Evolutionary conservation across 2,329 filamentous ascomycete species (phyloP).

Genomic region (Emergomyces africanus): DNA sequence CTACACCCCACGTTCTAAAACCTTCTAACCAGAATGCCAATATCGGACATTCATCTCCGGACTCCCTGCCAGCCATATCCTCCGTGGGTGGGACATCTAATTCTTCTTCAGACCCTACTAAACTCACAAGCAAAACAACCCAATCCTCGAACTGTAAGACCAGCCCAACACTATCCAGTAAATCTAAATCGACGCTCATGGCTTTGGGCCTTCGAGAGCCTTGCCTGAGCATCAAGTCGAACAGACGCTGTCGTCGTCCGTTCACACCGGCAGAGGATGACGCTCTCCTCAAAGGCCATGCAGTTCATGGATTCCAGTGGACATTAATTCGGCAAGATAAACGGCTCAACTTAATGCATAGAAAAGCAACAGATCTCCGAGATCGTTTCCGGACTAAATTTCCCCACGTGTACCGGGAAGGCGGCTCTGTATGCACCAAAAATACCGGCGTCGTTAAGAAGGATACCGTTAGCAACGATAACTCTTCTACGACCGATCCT

Average conservation of each 20-base stretch:
- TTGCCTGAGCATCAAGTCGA: conserved; percentile 33
- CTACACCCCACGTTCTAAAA: not conserved
- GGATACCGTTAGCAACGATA: not conserved
- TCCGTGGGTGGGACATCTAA: not conserved
- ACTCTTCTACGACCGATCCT: not conserved
- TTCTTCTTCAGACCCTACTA: not conserved
- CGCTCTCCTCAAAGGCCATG: conserved; percentile 45
- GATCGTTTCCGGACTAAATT: conserved; percentile 50
- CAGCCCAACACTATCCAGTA: conserved; percentile 19
- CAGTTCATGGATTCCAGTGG: conserved; percentile 48
- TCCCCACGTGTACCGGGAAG: conserved; percentile 42
- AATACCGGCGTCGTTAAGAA: conserved; percentile 9
- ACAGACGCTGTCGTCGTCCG: conserved; percentile 40
- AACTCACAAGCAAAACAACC: conserved; percentile 7
- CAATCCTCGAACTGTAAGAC: conserved; percentile 13
- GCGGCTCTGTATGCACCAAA: conserved; percentile 27
- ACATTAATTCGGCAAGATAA: conserved; percentile 45
- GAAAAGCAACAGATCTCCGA: conserved; percentile 46
- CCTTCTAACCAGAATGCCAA: not conserved
- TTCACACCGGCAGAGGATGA: conserved; percentile 47
- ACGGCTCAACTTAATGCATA: conserved; percentile 37
- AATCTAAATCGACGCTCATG: conserved; percentile 21
- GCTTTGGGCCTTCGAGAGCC: conserved; percentile 38
- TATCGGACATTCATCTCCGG: not conserved
- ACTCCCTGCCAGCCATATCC: conserved; percentile 8